A percentile compares a stretch with the other conserved stretches of the same genome.
These are phyloP conservation scores for Fonsecaea multimorphosa DNA, from an alignment of 2,329 filamentous ascomycete genomes.

Conservation along the genomic window DNA sequence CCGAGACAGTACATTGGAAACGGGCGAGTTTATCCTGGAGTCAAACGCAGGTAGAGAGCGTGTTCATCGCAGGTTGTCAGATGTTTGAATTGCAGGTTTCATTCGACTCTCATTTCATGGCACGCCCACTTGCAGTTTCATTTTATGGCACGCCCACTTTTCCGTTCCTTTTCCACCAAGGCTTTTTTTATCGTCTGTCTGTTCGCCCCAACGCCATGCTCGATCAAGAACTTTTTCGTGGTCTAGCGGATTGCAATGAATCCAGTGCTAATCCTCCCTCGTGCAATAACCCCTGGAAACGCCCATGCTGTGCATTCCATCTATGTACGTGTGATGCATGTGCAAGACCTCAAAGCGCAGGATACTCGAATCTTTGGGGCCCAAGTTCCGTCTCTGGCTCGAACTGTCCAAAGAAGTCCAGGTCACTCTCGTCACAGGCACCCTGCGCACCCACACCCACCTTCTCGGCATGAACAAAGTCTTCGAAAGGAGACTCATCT, in stretches of 20 bases:
- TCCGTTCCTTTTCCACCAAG: not conserved
- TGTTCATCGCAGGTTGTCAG: not conserved
- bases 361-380: constrained; percentile 16
- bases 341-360: constrained; percentile 12
- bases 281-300: not conserved
- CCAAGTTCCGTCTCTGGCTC: constrained; percentile 16
- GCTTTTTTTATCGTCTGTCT: constrained; percentile 5
- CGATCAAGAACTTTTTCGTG: constrained; percentile 3
- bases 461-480: not conserved
- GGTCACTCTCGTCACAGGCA: constrained; percentile 24
- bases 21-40: not conserved
- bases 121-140: constrained; percentile 3
- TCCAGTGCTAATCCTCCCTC: not conserved
- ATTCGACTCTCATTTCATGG: not conserved
- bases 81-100: not conserved
- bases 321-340: constrained; percentile 9
- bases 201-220: constrained; percentile 14
- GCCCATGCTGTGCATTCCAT: constrained; percentile 6
- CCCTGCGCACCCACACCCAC: constrained; percentile 3
- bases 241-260: not conserved
- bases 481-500: not conserved
- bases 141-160: constrained; percentile 6
- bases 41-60: not conserved
- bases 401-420: constrained; percentile 30
- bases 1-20: not conserved